A percentile compares a stretch with the other conserved stretches of the same genome.
phyloP scores from a whole-genome alignment of 371 early-diverging fungal genomes.

The Parasitella parasitica region DNA sequence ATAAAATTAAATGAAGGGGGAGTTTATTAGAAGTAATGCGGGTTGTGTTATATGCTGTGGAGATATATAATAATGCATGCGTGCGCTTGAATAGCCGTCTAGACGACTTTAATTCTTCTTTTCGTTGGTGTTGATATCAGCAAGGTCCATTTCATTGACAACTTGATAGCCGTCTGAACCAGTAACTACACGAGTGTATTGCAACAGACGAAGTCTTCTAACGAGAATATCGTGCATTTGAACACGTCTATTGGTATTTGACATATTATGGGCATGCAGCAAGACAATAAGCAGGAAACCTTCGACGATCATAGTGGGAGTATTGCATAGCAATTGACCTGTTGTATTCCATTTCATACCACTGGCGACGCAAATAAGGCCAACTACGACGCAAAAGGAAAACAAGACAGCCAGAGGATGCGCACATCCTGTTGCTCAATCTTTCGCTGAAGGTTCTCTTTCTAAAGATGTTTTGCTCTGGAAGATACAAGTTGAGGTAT shows the following conservation, averaged over 20 bases:
- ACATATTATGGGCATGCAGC: constrained; percentile 21
- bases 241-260: constrained; percentile 11
- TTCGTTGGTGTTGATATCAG: background rate
- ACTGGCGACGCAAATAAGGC: constrained; percentile 17
- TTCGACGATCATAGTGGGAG: constrained; percentile 27
- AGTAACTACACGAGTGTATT: background rate
- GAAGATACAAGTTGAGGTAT: constrained; percentile 10
- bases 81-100: no score
- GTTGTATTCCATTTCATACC: constrained; percentile 20
- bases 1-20: background rate
- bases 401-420: constrained; percentile 6
- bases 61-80: no score
- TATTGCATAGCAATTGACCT: constrained; percentile 22
- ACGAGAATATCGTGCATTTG: constrained; percentile 18
- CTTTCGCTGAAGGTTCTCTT: background rate
- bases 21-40: background rate
- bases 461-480: background rate
- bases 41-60: background rate
- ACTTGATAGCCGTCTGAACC: background rate
- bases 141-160: background rate
- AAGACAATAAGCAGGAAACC: constrained; percentile 25
- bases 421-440: constrained; percentile 14
- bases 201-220: constrained; percentile 8
- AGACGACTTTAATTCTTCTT: background rate
- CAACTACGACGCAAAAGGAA: constrained; percentile 4